Percentiles rank a stretch among this genome's conserved stretches.
phyloP scores from a whole-genome alignment of 305 asterid species.

The Solanum aculeatissimum region DNA sequence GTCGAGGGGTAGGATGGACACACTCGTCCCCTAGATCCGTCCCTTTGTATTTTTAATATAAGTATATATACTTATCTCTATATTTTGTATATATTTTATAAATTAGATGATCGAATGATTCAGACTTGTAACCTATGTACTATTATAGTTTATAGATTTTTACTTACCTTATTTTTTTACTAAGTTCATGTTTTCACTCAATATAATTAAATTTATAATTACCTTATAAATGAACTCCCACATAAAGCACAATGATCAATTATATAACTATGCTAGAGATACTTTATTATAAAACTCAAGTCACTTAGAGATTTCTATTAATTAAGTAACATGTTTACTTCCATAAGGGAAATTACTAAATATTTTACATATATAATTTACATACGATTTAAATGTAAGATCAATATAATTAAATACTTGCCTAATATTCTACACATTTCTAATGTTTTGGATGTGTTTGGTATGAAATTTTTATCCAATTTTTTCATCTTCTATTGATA shows the following conservation, averaged over 20 bases:
- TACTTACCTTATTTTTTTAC: not conserved
- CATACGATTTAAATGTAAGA: not conserved
- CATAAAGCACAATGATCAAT: not conserved
- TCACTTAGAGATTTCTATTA: not conserved
- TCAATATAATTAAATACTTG: too few relatives aligned
- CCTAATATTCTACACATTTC: too few relatives aligned
- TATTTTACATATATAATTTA: too few relatives aligned
- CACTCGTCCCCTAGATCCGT: not conserved
- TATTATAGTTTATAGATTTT: not conserved
- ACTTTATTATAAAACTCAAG: not conserved
- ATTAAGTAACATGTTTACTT: not conserved
- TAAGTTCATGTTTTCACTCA: not conserved
- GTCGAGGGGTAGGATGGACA: not conserved
- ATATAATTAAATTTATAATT: not conserved
- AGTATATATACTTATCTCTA: not conserved
- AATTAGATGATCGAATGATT: not conserved
- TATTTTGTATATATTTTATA: not conserved
- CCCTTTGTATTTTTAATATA: too few relatives aligned
- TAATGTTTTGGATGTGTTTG: too few relatives aligned
- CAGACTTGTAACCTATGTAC: not conserved
- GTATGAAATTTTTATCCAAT: too few relatives aligned
- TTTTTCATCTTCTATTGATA: too few relatives aligned
- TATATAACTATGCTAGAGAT: not conserved
- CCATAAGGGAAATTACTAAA: not conserved
- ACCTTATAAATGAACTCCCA: not conserved